Base-by-base conservation (phyloP, 2,329 filamentous ascomycete species). In the Fusarium sp. region DNA sequence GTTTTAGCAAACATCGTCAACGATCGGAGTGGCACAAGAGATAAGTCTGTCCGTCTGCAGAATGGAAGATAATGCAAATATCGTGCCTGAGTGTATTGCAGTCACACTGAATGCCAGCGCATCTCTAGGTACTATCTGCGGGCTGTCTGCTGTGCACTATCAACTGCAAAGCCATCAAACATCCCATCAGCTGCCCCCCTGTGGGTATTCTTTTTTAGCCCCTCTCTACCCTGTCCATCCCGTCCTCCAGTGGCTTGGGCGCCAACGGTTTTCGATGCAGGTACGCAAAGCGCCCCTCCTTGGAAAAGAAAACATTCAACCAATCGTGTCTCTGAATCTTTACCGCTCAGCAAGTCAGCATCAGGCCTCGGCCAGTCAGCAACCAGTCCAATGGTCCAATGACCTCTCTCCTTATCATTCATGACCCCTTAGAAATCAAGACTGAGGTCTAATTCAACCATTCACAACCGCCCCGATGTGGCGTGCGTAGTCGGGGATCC, bases 51-150 rank as follows among this genome's bases (percentile, higher is more conserved):
- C 10, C n/a, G 21, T 21, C 23, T 49, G 26, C 44, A 23, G 10
- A 52, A 43, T 39, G 20, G 10, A 52, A 43, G 56, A 45, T 34
- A 17, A 34, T 12, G 32, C 6, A 34, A 17, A 10, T 28, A 28
- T 28, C 26, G 26, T 28, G 26, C 26, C 6, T 28, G 26, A 28
- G 9, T 26, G 24, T 26, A 26, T 10, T 26, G 24, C 24, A 23
- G 48, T 56, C 54, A 54, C 56, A 55, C 51, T 23, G 45, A 66
- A 47, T 43, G 61, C 65, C 65, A 69, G 48, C 65, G 56, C 65
- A 68, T 69, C 45, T 53, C 65, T n/a, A n/a, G n/a, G n/a, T n/a
- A n/a, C n/a, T n/a, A n/a, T n/a, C n/a, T n/a, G n/a, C n/a, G n/a
- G n/a, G n/a, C n/a, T n/a, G n/a, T n/a, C n/a, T 61, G 65, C 34